phyloP scores from a whole-genome alignment of 176 grass and related monocot genomes.

The Microstegium vimineum region DNA sequence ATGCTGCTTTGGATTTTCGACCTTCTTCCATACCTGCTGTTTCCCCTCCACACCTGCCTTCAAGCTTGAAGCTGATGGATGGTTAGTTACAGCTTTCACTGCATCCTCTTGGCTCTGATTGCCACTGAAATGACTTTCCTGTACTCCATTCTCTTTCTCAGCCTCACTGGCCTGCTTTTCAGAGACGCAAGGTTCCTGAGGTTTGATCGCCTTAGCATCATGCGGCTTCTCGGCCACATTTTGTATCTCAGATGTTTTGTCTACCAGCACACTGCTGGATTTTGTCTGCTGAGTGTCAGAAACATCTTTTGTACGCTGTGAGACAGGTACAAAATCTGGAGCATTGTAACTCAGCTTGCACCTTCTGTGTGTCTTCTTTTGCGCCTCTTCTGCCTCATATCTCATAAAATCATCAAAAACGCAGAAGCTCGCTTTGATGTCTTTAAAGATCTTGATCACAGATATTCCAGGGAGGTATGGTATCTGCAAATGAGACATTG shows the following conservation, averaged over 20 bases:
- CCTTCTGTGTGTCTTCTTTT: slow-evolving; percentile 34
- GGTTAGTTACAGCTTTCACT: background rate
- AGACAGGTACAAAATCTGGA: slow-evolving; percentile 64
- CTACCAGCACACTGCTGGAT: background rate
- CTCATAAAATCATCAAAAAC: slow-evolving; percentile 78
- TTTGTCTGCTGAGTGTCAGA: slow-evolving; percentile 8
- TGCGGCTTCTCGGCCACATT: slow-evolving; percentile 27
- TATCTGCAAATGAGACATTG: slow-evolving; percentile 48
- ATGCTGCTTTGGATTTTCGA: slow-evolving; percentile 16
- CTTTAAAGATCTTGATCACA: slow-evolving; percentile 71
- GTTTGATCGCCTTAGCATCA: slow-evolving; percentile 5
- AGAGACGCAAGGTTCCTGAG: slow-evolving; percentile 12
- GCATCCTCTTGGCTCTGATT: slow-evolving; percentile 27
- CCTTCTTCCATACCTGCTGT: slow-evolving; percentile 62
- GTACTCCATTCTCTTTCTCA: slow-evolving; percentile 34
- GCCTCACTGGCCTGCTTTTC: slow-evolving; percentile 19
- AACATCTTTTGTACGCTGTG: background rate
- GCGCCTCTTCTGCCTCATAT: slow-evolving; percentile 63
- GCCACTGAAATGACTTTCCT: background rate
- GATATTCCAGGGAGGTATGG: slow-evolving; percentile 43
- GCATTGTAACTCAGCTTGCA: slow-evolving; percentile 51
- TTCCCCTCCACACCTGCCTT: slow-evolving; percentile 35
- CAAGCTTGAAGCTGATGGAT: background rate
- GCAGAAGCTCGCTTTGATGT: slow-evolving; percentile 39
- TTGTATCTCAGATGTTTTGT: slow-evolving; percentile 26